phyloP scores from a whole-genome alignment of 805 yeast species.

The Candida maltosa region DNA sequence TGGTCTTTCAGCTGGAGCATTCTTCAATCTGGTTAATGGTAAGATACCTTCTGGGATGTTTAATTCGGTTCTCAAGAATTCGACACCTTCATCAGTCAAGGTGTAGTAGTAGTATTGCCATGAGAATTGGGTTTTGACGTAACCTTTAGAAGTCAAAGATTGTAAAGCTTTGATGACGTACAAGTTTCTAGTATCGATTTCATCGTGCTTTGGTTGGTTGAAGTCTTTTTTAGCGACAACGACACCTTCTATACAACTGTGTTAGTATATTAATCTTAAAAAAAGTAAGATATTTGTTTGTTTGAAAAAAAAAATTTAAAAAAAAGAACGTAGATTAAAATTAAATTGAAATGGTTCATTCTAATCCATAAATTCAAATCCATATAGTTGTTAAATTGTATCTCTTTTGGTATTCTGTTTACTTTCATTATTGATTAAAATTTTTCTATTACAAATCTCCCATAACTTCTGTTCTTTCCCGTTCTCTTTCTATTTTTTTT shows the following conservation, averaged over 20 bases:
- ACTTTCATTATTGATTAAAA: too few species aligned
- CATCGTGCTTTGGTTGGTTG: constrained; percentile 97
- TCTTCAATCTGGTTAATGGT: constrained; percentile 97
- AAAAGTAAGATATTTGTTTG: not conserved
- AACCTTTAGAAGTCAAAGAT: constrained; percentile 98
- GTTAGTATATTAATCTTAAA: constrained; percentile 50
- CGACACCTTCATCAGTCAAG: constrained; percentile 99
- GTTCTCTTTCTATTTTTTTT: too few species aligned
- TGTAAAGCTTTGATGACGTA: constrained; percentile 98
- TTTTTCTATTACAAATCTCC: too few species aligned
- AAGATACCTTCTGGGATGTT: constrained; percentile 98
- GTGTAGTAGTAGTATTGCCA: constrained; percentile 99
- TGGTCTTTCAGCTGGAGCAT: constrained; percentile 81
- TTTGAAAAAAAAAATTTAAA: not conserved
- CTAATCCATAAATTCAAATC: too few species aligned
- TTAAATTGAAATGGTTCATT: not conserved
- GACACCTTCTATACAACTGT: constrained; percentile 79
- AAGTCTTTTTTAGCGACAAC: constrained; percentile 99
- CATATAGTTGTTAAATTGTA: too few species aligned
- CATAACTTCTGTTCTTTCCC: too few species aligned
- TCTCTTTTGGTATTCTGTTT: too few species aligned
- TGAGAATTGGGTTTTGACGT: constrained; percentile 99
- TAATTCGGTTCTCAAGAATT: constrained; percentile 95
- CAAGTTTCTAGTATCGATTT: constrained; percentile 96
- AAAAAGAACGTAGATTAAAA: not conserved